These are phyloP conservation scores for Tolypocladium guangdongense DNA, from an alignment of 2,329 filamentous ascomycete genomes.

Conservation along the genomic window DNA sequence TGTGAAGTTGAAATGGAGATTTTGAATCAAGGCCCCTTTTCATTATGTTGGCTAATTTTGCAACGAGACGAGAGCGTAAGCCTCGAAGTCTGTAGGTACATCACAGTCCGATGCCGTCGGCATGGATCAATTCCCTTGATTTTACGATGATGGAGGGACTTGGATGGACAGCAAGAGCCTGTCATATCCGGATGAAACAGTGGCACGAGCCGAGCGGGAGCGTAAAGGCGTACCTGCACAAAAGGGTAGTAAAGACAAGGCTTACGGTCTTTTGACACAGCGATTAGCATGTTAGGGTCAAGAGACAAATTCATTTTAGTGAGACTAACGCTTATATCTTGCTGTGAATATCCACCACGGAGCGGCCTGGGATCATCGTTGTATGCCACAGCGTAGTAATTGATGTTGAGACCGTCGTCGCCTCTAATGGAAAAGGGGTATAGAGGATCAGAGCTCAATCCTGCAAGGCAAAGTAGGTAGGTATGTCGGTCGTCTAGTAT, in stretches of 20 bases:
- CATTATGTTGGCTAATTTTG: background rate
- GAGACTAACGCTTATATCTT: background rate
- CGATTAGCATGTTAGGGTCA: constrained; percentile 1
- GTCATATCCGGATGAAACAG: background rate
- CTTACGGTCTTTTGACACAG: background rate
- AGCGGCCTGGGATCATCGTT: background rate
- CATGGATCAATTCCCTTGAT: background rate
- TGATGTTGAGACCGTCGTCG: background rate
- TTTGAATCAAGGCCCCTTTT: background rate
- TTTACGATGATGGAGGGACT: background rate
- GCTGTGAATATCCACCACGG: background rate
- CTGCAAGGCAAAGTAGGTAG: background rate
- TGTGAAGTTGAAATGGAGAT: constrained; percentile 5
- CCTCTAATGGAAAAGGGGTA: background rate
- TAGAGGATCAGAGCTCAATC: background rate
- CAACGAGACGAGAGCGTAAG: background rate
- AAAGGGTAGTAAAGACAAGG: background rate
- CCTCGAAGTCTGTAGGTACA: background rate
- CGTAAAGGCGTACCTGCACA: constrained; percentile 2
- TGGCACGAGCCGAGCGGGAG: background rate
- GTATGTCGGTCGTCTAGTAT: constrained; percentile 13
- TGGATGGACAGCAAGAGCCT: background rate
- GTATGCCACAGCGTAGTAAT: background rate
- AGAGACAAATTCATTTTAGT: background rate
- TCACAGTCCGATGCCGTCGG: background rate